Evolutionary conservation across 2,329 filamentous ascomycete genomes (phyloP), one percentile per base, ranked within the genome.

Genomic region (Delphinella strobiligena): DNA sequence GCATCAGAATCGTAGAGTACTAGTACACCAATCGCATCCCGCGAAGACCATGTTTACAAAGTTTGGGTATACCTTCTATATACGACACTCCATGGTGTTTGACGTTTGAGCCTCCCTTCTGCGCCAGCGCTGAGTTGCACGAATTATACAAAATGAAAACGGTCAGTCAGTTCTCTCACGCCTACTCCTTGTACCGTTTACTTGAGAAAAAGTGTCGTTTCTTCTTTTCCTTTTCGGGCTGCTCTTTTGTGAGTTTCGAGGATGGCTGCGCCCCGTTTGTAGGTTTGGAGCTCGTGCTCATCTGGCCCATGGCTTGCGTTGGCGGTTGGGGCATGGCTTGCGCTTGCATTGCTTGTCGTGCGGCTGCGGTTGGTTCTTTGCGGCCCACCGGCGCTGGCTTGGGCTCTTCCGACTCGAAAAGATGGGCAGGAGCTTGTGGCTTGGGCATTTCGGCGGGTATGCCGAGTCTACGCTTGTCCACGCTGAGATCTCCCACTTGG

Each of bases 391-490:
- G 60, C 27, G 52, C 52, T 3, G 52, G 51, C 24, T 31, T 29
- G 17, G 37, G 36, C 34, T 68, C 62, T 17, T 80, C 75, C 37
- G 78, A 75, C 59, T 93, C 86, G 50, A 91, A 91, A 8, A 98
- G 64, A 62, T 94, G 85, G 4, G 79, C 79, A 1, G 91, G 91
- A 1, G 88, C 83, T 45, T 80, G 79, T n/a, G 78, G 81, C 52
- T 80, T 78, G 2, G 86, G 85, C 30, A 79, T 71, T 45, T 95
- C 87, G 41, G 80, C 69, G 1, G 89, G 91, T 4, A 98, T 74
- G 50, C 86, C 79, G 12, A 98, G 71, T 34, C 77, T 72, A 38
- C 82, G 74, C 53, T 80, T 80, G 52, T 87, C 81, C 27, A 75
- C 72, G 45, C 79, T 81, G 11, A 96, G 69, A 53, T 94, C 87